Base-by-base conservation (phyloP, 2,329 filamentous ascomycete species). In the Ilyonectria destructans region DNA sequence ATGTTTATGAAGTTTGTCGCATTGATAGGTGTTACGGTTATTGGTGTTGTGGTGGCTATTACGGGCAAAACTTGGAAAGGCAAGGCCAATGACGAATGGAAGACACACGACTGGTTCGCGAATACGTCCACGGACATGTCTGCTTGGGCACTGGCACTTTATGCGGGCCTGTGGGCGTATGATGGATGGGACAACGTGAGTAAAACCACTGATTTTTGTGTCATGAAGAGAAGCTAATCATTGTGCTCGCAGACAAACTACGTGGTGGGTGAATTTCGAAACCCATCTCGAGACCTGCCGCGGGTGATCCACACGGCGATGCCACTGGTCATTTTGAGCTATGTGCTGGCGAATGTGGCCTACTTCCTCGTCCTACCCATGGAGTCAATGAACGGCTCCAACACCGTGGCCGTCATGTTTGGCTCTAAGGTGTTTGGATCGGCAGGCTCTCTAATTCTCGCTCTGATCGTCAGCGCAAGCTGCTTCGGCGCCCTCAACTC, bases 181-280 rank as follows among this genome's bases (percentile, higher is more conserved):
- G 96, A 99, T 79, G 96, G 96, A 33, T 99, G 96, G 96, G 96
- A 99, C 79, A 99, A 99, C 80, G 94, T 96, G 83, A 84, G 92
- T 86, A 49, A 29, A n/a, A 15, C n/a, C 21, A 5, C 31, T 23
- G 12, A 4, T 10, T 7, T 37, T 13, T 7, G 52, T 19, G 23
- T 17, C 43, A 35, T 33, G 52, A 15, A 10, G 35, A 26, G 26
- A 43, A n/a, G 15, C 68, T 71, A 31, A 77, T 46, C 12, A n/a
- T 23, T 59, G 58, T 49, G 8, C 76, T 82, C 72, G 9, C 71
- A 96, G 94, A 97, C 96, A 70, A 99, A 98, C 82, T 99, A 98
- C 77, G 96, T 99, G 7, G 95, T 97, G 1, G 96, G 95, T 75
- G 96, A 99, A 82, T 98, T 99, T 84, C 93, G 95, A 76, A 95